Percentiles rank a stretch among this genome's conserved stretches.
Evolutionary conservation across 1,139 yeast genomes (phyloP).

Genomic region (Arxiozyma slooffiae): DNA sequence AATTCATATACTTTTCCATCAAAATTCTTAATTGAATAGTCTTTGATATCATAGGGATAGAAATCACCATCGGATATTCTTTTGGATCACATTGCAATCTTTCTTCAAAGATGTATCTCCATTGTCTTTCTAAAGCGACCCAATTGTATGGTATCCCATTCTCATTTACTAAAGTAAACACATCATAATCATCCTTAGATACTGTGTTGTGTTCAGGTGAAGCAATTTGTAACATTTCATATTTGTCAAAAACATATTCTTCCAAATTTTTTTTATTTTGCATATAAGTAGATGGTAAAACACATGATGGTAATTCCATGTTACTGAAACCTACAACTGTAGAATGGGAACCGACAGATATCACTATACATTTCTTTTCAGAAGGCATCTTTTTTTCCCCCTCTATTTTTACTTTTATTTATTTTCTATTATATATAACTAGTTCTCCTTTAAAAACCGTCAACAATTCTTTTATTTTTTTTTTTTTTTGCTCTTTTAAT

Average conservation of each 20-base stretch:
- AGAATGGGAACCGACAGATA: conserved; percentile 56
- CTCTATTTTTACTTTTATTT: background rate
- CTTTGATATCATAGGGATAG: conserved; percentile 45
- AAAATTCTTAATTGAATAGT: conserved; percentile 33
- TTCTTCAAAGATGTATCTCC: conserved; percentile 46
- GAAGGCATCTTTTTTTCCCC: background rate
- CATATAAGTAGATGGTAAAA: conserved; percentile 49
- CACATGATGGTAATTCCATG: conserved; percentile 52
- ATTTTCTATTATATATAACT: background rate
- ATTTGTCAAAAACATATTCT: conserved; percentile 40
- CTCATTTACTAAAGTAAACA: conserved; percentile 49
- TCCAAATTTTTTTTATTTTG: conserved; percentile 30
- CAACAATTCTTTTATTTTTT: no score
- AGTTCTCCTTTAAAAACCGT: background rate
- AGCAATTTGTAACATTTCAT: conserved; percentile 33
- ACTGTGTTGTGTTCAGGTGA: conserved; percentile 36
- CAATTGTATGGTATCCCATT: conserved; percentile 60
- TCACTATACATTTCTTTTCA: conserved; percentile 37
- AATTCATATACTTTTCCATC: conserved; percentile 39
- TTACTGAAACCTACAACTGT: conserved; percentile 66
- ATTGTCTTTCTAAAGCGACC: conserved; percentile 48
- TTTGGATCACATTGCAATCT: conserved; percentile 40
- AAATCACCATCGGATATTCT: conserved; percentile 55
- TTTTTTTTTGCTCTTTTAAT: no score
- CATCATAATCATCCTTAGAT: conserved; percentile 35